A percentile compares a stretch with the other conserved stretches of the same genome.
These are phyloP conservation scores for Stylonectria norvegica DNA, from an alignment of 2,329 filamentous ascomycete species.

Conservation along the genomic window DNA sequence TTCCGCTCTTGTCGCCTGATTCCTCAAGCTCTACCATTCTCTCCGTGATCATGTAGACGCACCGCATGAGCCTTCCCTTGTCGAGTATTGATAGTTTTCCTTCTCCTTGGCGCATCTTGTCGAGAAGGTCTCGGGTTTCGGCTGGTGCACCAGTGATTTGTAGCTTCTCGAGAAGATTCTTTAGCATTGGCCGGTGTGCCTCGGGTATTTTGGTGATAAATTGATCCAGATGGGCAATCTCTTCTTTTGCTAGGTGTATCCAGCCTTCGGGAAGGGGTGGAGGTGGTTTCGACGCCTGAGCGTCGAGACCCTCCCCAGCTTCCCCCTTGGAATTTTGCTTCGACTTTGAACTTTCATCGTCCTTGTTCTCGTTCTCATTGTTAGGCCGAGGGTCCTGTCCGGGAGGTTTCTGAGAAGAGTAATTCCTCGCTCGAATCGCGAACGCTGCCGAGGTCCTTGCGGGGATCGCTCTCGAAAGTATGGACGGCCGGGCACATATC, in stretches of 20 bases:
- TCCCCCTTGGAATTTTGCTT: conserved; percentile 19
- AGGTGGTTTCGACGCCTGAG: conserved; percentile 25
- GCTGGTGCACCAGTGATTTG: conserved; percentile 66
- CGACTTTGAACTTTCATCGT: conserved; percentile 17
- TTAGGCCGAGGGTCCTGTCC: conserved; percentile 32
- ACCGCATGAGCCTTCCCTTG: conserved; percentile 37
- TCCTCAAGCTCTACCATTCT: conserved; percentile 31
- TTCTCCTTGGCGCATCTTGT: conserved; percentile 52
- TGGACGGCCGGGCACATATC: conserved; percentile 38
- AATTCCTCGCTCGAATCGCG: conserved; percentile 34
- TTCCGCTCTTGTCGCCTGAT: conserved; percentile 19
- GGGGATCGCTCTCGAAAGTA: conserved; percentile 30
- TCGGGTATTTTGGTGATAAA: conserved; percentile 61
- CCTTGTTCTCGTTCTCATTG: conserved; percentile 25
- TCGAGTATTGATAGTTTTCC: conserved; percentile 48
- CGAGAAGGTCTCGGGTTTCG: conserved; percentile 59
- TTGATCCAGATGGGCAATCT: conserved; percentile 52
- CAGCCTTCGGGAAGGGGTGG: conserved; percentile 44
- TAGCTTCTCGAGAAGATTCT: conserved; percentile 59
- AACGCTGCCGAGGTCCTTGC: conserved; percentile 25
- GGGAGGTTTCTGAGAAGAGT: conserved; percentile 39
- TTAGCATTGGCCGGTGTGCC: conserved; percentile 57
- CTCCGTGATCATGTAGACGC: conserved; percentile 36
- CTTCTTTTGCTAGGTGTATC: conserved; percentile 44
- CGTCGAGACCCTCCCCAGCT: conserved; percentile 14